Base-by-base conservation (phyloP, 2,329 filamentous ascomycete species). In the Pyrenochaeta sp. region DNA sequence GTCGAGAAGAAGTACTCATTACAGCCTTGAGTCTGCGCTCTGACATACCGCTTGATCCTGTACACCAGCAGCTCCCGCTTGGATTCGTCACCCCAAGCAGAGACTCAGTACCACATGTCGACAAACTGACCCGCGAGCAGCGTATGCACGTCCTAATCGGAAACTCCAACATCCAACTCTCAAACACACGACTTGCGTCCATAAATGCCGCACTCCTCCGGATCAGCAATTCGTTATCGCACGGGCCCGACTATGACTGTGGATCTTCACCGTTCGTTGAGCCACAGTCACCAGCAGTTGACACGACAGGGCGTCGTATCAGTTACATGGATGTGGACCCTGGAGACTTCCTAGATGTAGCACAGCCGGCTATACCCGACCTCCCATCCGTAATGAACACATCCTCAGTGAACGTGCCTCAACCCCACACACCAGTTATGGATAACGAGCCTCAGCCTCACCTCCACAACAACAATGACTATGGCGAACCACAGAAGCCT, bases 271-370 rank as follows among this genome's bases (percentile, higher is more conserved):
- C 63, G 2, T 72, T 68, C 45, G 59, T 61, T 15, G 64, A 67
- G 32, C 54, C 57, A 33, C 64, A 64, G 33, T 64, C 64, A 21
- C 71, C 66, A 10, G 54, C 62, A 0, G 58, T 63, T 9, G 71
- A 73, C 45, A 59, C 61, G 2, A 40, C 54, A 18, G 62, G 61
- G 23, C 67, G 67, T 29, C 73, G 72, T 33, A 73, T 75, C 29
- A 75, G 73, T 53, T 75, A 73, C 49, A 75, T 75, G 71, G 73
- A 75, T 36, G 49, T 75, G n/a, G 72, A 75, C 53, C 64, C 68
- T 15, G 68, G 61, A 10, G 61, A 69, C 33, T 74, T 61, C 48
- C 46, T 72, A 9, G 64, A 65, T 29, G 60, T 74, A 30, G 56
- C 62, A 1, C 68, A 74, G 18, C 67, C 66, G 21, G 60, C 59